Evolutionary conservation across 495 filamentous ascomycete genomes (phyloP), one percentile per base, ranked within the genome.

Genomic region (Talaromyces ruber): DNA sequence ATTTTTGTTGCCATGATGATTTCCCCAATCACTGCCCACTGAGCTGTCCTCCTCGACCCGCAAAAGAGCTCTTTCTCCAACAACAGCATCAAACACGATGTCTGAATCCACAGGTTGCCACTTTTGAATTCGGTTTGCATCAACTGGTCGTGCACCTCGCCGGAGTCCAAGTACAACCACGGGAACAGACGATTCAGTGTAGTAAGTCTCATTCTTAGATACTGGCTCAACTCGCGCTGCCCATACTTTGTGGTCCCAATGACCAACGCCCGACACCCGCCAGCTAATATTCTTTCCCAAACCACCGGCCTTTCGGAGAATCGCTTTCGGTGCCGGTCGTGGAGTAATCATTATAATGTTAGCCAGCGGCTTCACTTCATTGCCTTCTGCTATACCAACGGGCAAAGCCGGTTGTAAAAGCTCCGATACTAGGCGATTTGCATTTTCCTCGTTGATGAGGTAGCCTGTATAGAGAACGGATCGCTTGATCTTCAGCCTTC

Each of bases 401-500:
- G 76, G 75, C 39, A 78, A 61, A 47, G 74, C 65, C 6, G 88
- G 87, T 18, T 84, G 75, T 51, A 89, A 77, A 45, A 88, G 75
- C 56, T 92, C 82, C 2, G 80, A 78, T 53, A 91, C 82, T 21
- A 98, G 76, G 52, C 81, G 82, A 62, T 87, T 81, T 4, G 88
- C 88, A 67, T 91, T 88, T 29, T 81, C 69, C 51, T 82, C 76
- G 25, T 82, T 80, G 68, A 98, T 86, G 64, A 97, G 79, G 74
- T 98, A 98, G 43, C 91, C 93, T n/a, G 93, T 97, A 78, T 90
- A 98, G 76, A 93, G 91, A 55, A 97, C 86, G 12, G 86, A 89
- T 63, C 91, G 91, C 71, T 88, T 92, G 70, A 98, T 92, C 58
- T 83, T 75, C 51, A 92, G 69, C 66, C 79, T 80, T 24, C 67